Conservation (phyloP, 2,329 filamentous ascomycete genomes). For the Trichoderma sp. region DNA sequence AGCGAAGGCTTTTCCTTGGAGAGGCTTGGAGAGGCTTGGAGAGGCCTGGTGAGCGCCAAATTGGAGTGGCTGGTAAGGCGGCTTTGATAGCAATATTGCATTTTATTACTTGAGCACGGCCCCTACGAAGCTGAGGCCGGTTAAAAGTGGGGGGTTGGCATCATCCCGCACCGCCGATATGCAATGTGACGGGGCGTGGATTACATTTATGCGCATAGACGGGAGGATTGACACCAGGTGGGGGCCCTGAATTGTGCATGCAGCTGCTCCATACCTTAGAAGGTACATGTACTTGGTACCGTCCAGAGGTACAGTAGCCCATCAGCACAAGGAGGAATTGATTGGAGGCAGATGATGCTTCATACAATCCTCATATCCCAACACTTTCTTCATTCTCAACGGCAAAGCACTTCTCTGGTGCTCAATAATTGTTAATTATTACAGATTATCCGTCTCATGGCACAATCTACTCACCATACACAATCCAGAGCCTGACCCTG, state of each 20-base stretch:
- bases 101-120: not conserved
- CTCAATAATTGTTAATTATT: not conserved
- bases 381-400: not conserved
- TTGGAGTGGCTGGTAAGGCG: slow-evolving; percentile 19
- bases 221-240: not conserved
- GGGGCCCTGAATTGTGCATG: not conserved
- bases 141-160: slow-evolving; percentile 13
- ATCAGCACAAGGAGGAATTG: not conserved
- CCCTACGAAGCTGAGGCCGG: not conserved
- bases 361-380: not conserved
- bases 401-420: not conserved
- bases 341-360: not conserved
- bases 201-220: not conserved
- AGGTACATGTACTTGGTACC: no score
- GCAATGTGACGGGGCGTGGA: not conserved
- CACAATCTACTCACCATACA: not conserved
- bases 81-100: not conserved
- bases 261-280: not conserved
- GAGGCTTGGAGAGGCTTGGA: not conserved
- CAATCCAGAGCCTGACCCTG: not conserved
- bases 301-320: not conserved
- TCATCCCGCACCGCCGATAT: slow-evolving; percentile 8
- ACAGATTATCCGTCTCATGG: not conserved
- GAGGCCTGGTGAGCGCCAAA: not conserved
- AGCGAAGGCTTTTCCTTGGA: not conserved